Percentiles rank a stretch among this genome's conserved stretches.
phyloP scores from a whole-genome alignment of 106 monocot species.

The Ottelia alismoides region DNA sequence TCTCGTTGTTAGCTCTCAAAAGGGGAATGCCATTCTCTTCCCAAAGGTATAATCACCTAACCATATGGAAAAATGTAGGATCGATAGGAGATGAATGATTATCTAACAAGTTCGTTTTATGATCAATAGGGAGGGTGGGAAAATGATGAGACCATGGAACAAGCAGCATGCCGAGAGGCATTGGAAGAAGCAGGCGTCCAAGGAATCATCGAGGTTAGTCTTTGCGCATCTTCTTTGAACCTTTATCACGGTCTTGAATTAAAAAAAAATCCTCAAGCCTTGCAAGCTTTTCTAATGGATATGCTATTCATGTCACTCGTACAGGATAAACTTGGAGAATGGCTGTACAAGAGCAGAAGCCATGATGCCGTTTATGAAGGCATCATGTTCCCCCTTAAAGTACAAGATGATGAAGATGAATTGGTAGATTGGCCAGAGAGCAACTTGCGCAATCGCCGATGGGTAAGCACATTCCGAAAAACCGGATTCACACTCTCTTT shows the following conservation, averaged over 20 bases:
- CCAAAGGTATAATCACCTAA: constrained; percentile 36
- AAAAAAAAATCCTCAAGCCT: not conserved
- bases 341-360: constrained; percentile 11
- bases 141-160: not conserved
- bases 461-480: constrained; percentile 3
- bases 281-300: not conserved
- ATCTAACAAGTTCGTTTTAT: no score
- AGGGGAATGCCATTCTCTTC: constrained; percentile 56
- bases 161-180: constrained; percentile 8
- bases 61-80: no score
- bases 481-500: not conserved
- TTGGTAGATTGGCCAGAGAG: constrained; percentile 7
- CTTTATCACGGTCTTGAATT: not conserved
- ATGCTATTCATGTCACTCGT: not conserved
- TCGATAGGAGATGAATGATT: no score
- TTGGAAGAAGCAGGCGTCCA: constrained; percentile 11
- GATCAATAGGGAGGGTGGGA: constrained; percentile 12
- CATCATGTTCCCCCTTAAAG: constrained; percentile 9
- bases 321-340: constrained; percentile 6
- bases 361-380: constrained; percentile 1
- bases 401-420: constrained; percentile 4
- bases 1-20: constrained; percentile 60
- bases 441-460: not conserved
- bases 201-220: no score
- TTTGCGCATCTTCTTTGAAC: no score